Base-by-base conservation (phyloP, 495 filamentous ascomycete species). In the Lepidopterella palustris region DNA sequence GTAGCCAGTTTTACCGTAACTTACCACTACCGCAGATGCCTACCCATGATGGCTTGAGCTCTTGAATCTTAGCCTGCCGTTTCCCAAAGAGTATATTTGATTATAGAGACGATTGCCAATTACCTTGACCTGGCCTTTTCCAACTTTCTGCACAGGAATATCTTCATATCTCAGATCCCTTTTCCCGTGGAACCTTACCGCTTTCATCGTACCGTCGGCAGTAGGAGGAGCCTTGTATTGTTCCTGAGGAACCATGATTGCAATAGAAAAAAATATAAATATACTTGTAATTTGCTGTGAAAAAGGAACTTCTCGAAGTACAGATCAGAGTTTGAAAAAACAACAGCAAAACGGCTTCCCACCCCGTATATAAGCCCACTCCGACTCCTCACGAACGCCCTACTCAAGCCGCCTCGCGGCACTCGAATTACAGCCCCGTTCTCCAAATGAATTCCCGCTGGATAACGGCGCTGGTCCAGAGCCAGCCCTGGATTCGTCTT, bases 1-100 rank as follows among this genome's bases (percentile, higher is more conserved):
- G 15, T 9, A 32, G 48, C 52, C 49, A 24, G 10, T 35, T 18
- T 15, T 13, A 31, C 10, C n/a, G 8, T 24, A 2, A 59, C 54
- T 23, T 72, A 79, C 79, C 79, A 32, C 70, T 76, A 4, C 82
- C 82, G 67, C 82, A 85, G 26, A 85, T 83, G 9, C 82, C 82
- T 35, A 78, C 76, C 66, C 76, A 85, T 1, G 78, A 77, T 26
- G 80, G 81, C 67, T 73, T 74, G 26, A 84, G 62, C 72, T 80
- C 65, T 11, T 9, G 5, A 9, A 25, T 4, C 5, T 50, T 25
- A 50, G 47, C 49, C 9, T 28, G 9, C 15, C 47, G 18, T 11
- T 6, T 29, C 28, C 8, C 27, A 20, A 32, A 6, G 18, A 57
- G n/a, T 20, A 26, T 29, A n/a, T 5, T 53, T 29, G 45, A 4